These are phyloP conservation scores for Fusarium citri DNA, from an alignment of 2,329 filamentous ascomycete genomes.

Conservation along the genomic window DNA sequence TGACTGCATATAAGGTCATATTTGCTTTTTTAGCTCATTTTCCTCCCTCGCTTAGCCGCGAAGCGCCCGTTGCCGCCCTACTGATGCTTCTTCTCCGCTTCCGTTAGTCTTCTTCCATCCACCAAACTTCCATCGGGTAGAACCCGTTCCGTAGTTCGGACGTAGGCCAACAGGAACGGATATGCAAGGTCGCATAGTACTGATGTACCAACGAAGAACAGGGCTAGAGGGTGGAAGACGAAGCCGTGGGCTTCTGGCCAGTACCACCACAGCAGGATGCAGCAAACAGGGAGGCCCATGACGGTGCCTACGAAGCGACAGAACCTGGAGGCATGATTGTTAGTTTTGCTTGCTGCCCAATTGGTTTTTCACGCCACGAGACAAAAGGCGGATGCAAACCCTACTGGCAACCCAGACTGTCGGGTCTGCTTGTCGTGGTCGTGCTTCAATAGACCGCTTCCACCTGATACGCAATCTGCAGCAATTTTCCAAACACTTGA, in stretches of 20 bases:
- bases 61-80: conserved; percentile 5
- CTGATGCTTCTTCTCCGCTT: conserved; percentile 39
- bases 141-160: conserved; percentile 54
- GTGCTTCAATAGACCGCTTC: conserved; percentile 4
- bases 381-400: not conserved
- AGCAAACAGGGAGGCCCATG: conserved; percentile 55
- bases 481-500: conserved; percentile 9
- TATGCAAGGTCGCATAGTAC: conserved; percentile 59
- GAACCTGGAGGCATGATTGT: conserved; percentile 51
- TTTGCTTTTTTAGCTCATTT: conserved; percentile 8
- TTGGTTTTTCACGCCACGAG: conserved; percentile 10
- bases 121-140: conserved; percentile 54
- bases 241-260: conserved; percentile 65
- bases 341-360: conserved; percentile 17
- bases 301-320: conserved; percentile 57
- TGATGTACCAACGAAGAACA: conserved; percentile 56
- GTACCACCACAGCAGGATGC: conserved; percentile 59
- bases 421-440: not conserved
- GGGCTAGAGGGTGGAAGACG: conserved; percentile 55
- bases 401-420: not conserved
- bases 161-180: conserved; percentile 55
- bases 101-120: conserved; percentile 29
- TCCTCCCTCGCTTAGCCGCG: not conserved
- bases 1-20: conserved; percentile 4
- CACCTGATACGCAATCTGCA: conserved; percentile 28